Percentiles rank a stretch among this genome's conserved stretches.
These are phyloP conservation scores for Boletellus sp. DNA, from an alignment of 1,284 basidiomycete genomes.

Conservation along the genomic window DNA sequence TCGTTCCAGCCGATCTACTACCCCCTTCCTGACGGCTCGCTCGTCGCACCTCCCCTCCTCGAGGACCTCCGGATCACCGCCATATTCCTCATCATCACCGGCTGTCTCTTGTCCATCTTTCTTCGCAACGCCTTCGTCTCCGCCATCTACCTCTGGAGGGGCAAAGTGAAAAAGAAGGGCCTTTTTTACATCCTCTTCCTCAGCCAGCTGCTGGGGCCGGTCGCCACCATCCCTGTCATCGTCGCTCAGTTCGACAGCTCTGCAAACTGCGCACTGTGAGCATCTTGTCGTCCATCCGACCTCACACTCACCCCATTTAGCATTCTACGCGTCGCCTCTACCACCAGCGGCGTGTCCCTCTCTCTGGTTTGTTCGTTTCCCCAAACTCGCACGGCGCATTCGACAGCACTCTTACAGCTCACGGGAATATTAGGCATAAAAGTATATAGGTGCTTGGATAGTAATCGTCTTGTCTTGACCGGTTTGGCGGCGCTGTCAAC, in stretches of 20 bases:
- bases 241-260: slow-evolving; percentile 44
- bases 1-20: slow-evolving; percentile 48
- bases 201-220: slow-evolving; percentile 53
- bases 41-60: slow-evolving; percentile 47
- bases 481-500: slow-evolving; percentile 42
- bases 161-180: slow-evolving; percentile 58
- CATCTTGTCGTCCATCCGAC: background rate
- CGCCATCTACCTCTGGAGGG: slow-evolving; percentile 49
- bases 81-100: slow-evolving; percentile 45
- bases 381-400: background rate
- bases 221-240: slow-evolving; percentile 43
- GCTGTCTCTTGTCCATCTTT: slow-evolving; percentile 51
- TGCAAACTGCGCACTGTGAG: slow-evolving; percentile 39
- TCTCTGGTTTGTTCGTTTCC: slow-evolving; percentile 39
- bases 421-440: slow-evolving; percentile 64
- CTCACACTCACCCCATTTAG: slow-evolving; percentile 25
- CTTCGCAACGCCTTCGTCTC: slow-evolving; percentile 52
- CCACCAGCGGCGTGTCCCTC: slow-evolving; percentile 40
- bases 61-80: slow-evolving; percentile 43
- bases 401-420: slow-evolving; percentile 38
- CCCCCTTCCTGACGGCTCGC: slow-evolving; percentile 55
- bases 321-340: slow-evolving; percentile 37
- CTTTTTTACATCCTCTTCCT: slow-evolving; percentile 53
- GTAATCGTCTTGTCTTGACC: slow-evolving; percentile 48
- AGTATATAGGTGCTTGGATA: slow-evolving; percentile 61